Base-by-base conservation (phyloP, 202 grass and related monocot species). In the Setaria viridis region DNA sequence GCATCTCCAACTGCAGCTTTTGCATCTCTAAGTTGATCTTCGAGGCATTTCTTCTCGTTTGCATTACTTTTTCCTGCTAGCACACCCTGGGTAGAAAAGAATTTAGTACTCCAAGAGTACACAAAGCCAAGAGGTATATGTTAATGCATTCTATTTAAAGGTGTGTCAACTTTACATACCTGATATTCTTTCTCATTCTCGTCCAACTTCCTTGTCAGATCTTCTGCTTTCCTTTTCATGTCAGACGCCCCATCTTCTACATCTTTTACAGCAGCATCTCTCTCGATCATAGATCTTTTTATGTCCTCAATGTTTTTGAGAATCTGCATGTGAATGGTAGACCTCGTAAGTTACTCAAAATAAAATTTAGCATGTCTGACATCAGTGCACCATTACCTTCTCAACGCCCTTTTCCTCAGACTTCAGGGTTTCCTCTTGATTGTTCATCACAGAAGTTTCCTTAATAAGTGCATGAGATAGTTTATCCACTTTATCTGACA, bases 1-100 rank as follows among this genome's bases (percentile, higher is more conserved):
- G 90, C 84, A 64, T 94, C 88, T 66, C 97, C 97, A 90, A 92
- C 93, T 50, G 84, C 93, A 91, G 93, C 91, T 93, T 92, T 99
- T 77, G 91, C 96, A 82, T 99, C 96, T 68, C 96, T 92, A 64
- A 99, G 86, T 91, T 99, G 96, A 92, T 95, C 93, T 92, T 96
- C 93, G 53, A 99, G 82, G 73, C 96, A 96, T 89, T 99, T 99
- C 82, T 99, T 93, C 19, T 99, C 93, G 11, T 91, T 91, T 58
- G 88, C 85, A 25, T 82, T 99, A 53, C 85, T 99, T 86, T 99
- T 99, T 69, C 96, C 96, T 55, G 96, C 93, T 80, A 99, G 69
- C 84, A 99, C 93, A 85, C 91, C 93, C 96, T 99, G 86, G 7
- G 86, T 57, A 87, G 45, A 85, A 69, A 74, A 60, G 8, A 82